These are phyloP conservation scores for Telopea speciosissima DNA, from an alignment of 177 flowering plant species.

Conservation along the genomic window DNA sequence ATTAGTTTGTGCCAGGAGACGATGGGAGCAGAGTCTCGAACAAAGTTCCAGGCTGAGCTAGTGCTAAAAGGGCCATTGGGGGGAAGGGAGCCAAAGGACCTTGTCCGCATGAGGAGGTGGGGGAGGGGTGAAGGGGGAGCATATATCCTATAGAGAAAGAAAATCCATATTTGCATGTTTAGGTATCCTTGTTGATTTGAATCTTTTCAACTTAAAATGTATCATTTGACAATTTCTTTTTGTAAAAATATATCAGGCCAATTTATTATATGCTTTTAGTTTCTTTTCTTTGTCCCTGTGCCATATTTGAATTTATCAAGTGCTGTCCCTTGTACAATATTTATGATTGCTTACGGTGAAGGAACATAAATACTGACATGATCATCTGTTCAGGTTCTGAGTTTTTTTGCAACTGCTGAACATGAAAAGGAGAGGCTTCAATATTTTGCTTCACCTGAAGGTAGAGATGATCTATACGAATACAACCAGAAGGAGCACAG, in stretches of 20 bases:
- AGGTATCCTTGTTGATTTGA: background rate
- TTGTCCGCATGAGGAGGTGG: too few relatives aligned
- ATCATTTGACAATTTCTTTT: background rate
- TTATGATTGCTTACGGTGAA: background rate
- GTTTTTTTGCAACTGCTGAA: slow-evolving; percentile 71
- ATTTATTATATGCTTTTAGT: background rate
- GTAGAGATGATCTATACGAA: slow-evolving; percentile 88
- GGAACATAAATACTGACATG: background rate
- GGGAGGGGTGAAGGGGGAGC: too few relatives aligned
- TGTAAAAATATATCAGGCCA: background rate
- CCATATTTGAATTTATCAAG: background rate
- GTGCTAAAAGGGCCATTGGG: too few relatives aligned
- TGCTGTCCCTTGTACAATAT: background rate
- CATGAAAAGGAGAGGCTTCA: slow-evolving; percentile 96
- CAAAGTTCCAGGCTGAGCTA: too few relatives aligned
- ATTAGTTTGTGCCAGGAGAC: too few relatives aligned
- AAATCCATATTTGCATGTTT: background rate
- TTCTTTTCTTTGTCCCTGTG: too few relatives aligned
- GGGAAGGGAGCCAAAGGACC: too few relatives aligned
- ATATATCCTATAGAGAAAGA: too few relatives aligned
- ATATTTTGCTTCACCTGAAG: slow-evolving; percentile 93
- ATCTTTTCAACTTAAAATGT: background rate
- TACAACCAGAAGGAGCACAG: slow-evolving; percentile 93
- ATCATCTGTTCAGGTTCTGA: slow-evolving; percentile 61
- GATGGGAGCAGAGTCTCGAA: too few relatives aligned